These are phyloP conservation scores for Ormosia emarginata DNA, from an alignment of 306 rosid genomes.

Conservation along the genomic window DNA sequence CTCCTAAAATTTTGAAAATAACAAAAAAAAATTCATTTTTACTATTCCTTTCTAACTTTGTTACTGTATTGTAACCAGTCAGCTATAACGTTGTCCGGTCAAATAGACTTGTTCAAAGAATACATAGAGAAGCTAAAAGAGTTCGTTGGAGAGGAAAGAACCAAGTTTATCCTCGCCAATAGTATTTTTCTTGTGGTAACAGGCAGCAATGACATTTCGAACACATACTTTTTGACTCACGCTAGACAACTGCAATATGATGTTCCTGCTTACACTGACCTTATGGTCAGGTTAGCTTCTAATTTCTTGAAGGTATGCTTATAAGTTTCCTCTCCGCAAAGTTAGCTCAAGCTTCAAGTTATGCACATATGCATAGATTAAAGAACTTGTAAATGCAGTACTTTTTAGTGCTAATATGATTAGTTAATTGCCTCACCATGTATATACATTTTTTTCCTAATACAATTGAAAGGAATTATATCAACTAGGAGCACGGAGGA, in stretches of 20 bases:
- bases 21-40: too few relatives aligned
- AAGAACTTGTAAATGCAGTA: too few relatives aligned
- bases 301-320: constrained; percentile 40
- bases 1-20: neutral
- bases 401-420: neutral
- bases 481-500: constrained; percentile 50
- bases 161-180: constrained; percentile 48
- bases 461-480: constrained; percentile 34
- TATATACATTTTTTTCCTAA: neutral
- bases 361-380: too few relatives aligned
- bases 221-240: constrained; percentile 40
- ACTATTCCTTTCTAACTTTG: neutral
- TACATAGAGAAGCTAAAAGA: constrained; percentile 40
- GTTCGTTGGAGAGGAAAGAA: constrained; percentile 40
- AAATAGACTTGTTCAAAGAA: constrained; percentile 50
- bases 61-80: constrained; percentile 10
- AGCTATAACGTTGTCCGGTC: constrained; percentile 34
- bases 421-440: neutral
- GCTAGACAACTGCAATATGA: constrained; percentile 37
- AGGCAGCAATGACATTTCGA: constrained; percentile 66
- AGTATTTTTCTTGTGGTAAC: constrained; percentile 42
- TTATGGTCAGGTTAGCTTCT: constrained; percentile 38
- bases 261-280: constrained; percentile 49
- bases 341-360: too few relatives aligned
- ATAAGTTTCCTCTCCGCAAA: neutral